A percentile compares a stretch with the other conserved stretches of the same genome.
These are phyloP conservation scores for Neurospora sublineolata DNA, from an alignment of 495 filamentous ascomycete species.

Conservation along the genomic window DNA sequence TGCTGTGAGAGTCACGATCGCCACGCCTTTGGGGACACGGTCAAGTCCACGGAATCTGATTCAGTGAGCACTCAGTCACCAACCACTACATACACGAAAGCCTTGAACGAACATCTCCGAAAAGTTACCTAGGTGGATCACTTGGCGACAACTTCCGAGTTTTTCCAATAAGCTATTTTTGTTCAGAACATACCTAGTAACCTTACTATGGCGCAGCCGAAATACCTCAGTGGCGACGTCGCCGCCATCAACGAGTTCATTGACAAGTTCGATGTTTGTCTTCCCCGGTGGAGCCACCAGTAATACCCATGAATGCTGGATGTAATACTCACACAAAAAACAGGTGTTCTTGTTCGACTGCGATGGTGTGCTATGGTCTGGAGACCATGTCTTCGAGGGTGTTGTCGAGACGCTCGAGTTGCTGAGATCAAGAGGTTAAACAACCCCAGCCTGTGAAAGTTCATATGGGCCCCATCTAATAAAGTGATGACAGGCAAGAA, in stretches of 20 bases:
- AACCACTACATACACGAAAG: neutral
- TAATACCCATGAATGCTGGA: neutral
- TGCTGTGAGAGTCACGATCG: neutral
- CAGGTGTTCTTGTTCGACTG: conserved; percentile 94
- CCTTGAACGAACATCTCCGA: neutral
- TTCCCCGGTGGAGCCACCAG: conserved; percentile 5
- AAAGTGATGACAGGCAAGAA: conserved; percentile 55
- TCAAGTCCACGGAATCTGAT: neutral
- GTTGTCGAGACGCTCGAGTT: conserved; percentile 73
- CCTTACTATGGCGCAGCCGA: conserved; percentile 32
- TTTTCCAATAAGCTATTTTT: neutral
- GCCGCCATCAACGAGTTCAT: conserved; percentile 69
- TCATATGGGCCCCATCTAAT: conserved; percentile 6
- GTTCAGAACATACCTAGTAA: neutral
- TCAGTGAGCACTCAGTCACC: neutral
- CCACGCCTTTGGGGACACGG: neutral
- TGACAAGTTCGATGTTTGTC: conserved; percentile 78
- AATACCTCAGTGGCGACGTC: conserved; percentile 72
- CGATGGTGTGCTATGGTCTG: conserved; percentile 96
- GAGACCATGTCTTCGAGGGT: conserved; percentile 74
- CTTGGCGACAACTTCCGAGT: neutral
- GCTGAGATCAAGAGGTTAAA: conserved; percentile 63
- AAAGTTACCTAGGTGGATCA: neutral
- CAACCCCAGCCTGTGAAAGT: neutral
- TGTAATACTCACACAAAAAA: neutral